Conservation (phyloP, 2,329 filamentous ascomycete genomes). For the Fusarium sarcochroum region DNA sequence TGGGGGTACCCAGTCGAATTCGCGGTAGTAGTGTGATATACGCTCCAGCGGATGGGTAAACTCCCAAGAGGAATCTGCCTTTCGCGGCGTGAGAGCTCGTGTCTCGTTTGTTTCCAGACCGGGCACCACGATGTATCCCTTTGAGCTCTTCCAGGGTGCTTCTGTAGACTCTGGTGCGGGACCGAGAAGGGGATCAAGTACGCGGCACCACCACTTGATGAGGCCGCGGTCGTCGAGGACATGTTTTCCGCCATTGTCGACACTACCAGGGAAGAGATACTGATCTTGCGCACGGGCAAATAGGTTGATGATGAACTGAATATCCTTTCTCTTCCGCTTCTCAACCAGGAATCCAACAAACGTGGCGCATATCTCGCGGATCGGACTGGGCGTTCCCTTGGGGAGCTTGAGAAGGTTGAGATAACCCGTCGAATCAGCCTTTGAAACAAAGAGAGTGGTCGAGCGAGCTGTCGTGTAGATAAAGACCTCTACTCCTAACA, state of each 20-base stretch:
- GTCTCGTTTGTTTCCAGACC: slow-evolving; percentile 88
- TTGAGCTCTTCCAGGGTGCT: slow-evolving; percentile 62
- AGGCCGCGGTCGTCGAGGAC: slow-evolving; percentile 90
- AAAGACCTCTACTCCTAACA: slow-evolving; percentile 88
- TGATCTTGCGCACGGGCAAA: slow-evolving; percentile 94
- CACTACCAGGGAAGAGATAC: slow-evolving; percentile 94
- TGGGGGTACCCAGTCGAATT: slow-evolving; percentile 75
- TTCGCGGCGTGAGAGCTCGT: slow-evolving; percentile 79
- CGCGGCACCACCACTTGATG: slow-evolving; percentile 96
- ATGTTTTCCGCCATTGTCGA: slow-evolving; percentile 88
- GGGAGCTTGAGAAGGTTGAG: slow-evolving; percentile 76
- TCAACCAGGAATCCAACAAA: slow-evolving; percentile 84
- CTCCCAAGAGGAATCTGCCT: slow-evolving; percentile 68
- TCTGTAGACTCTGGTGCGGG: slow-evolving; percentile 55
- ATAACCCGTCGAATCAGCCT: slow-evolving; percentile 96
- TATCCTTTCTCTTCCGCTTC: slow-evolving; percentile 72
- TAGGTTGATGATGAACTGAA: slow-evolving; percentile 84
- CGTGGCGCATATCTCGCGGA: slow-evolving; percentile 79
- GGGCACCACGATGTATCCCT: slow-evolving; percentile 88
- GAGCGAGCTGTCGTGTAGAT: slow-evolving; percentile 86
- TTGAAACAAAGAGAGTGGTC: slow-evolving; percentile 94
- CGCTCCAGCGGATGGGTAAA: slow-evolving; percentile 79
- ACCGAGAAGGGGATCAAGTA: slow-evolving; percentile 81
- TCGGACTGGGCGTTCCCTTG: slow-evolving; percentile 76
- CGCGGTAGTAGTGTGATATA: slow-evolving; percentile 73